Base-by-base conservation (phyloP, 2,329 filamentous ascomycete species). In the Alternaria brassicae region DNA sequence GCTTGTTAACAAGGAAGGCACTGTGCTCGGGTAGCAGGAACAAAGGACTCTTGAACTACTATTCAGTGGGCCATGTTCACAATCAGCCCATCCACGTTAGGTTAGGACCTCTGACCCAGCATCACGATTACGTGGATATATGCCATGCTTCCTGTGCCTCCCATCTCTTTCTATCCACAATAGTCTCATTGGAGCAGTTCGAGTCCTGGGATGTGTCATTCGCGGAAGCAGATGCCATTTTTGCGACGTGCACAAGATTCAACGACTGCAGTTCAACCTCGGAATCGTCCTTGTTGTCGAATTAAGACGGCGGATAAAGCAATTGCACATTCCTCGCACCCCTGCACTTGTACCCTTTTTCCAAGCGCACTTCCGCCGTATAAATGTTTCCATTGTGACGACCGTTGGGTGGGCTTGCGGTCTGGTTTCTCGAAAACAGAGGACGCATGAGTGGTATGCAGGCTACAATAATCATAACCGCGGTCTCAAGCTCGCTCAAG, bases 401-500 rank as follows among this genome's bases (percentile, higher is more conserved):
- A 19, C 10, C 39, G 19, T 45, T 45, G 6, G 42, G 5, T 5
- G 27, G n/a, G 10, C 27, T 13, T 2, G 6, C n/a, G 4, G n/a
- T 7, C 42, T 30, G 1, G 3, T 19, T 45, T 19, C 42, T 45
- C 27, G 25, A 21, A 6, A 58, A 60, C 1, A 70, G 51, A 0
- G 67, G 68, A 0, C 68, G 47, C 30, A 49, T 49, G 4, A 49
- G 47, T 34, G 47, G 47, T 37, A 49, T 49, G 19, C 47, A 49
- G 4, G 47, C 47, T 28, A 49, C 19, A 3, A 37, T 13, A 9
- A 49, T 49, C 21, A 27, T 27, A 9, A 49, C 47, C 7, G 67
- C 48, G 12, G 66, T 66, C 32, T 70, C 66, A 28, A 71, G 61
- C 9, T 59, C 64, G 3, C 64, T 70, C 27, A 72, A 56, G 6